These are phyloP conservation scores for Penicillium sp. DNA, from an alignment of 2,329 filamentous ascomycete species.

Conservation along the genomic window DNA sequence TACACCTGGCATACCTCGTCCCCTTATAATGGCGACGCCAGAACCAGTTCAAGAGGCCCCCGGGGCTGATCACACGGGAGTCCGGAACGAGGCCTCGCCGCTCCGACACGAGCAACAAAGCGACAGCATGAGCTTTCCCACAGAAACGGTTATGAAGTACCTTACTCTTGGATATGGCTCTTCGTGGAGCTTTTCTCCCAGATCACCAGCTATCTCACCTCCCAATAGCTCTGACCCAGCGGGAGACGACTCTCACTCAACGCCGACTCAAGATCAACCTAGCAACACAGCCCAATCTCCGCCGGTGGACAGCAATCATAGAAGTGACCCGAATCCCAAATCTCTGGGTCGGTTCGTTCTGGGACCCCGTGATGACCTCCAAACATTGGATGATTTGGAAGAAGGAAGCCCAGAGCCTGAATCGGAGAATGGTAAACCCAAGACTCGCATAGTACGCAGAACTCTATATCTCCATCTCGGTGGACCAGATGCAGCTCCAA, in stretches of 20 bases:
- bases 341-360: conserved; percentile 18
- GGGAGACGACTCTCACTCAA: conserved; percentile 15
- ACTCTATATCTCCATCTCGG: conserved; percentile 37
- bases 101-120: conserved; percentile 20
- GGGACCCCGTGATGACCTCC: conserved; percentile 40
- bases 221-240: conserved; percentile 28
- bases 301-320: background rate
- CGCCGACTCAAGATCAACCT: background rate
- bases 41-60: conserved; percentile 17
- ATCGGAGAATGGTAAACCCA: conserved; percentile 19
- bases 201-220: conserved; percentile 27
- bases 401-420: conserved; percentile 24
- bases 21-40: conserved; percentile 36
- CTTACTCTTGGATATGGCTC: conserved; percentile 53
- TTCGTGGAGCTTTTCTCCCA: conserved; percentile 46
- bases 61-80: conserved; percentile 11
- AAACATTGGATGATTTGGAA: conserved; percentile 34
- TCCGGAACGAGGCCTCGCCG: conserved; percentile 19
- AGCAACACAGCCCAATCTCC: background rate
- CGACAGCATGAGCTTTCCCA: conserved; percentile 36
- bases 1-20: conserved; percentile 47
- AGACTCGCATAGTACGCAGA: conserved; percentile 37
- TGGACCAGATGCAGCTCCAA: conserved; percentile 15
- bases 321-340: conserved; percentile 1
- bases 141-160: conserved; percentile 52